Evolutionary conservation across 139 green algal genomes (phyloP), one percentile per base, ranked within the genome.

Genomic region (Pleodorina starrii): DNA sequence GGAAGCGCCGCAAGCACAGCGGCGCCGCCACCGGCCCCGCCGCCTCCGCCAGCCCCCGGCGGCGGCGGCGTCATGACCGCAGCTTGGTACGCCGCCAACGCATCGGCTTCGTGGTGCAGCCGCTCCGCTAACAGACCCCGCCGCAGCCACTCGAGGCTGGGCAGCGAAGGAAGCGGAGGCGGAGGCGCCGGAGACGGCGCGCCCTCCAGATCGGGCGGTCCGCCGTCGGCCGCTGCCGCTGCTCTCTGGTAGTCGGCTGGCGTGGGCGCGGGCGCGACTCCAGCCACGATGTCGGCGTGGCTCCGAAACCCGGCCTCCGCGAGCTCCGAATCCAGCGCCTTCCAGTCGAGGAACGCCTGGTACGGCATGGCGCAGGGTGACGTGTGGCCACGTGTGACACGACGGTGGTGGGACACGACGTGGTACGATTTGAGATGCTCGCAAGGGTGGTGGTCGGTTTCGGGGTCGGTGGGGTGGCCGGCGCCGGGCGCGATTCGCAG

Each of bases 41-140:
- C 9, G 7, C 27, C 27, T 2, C 3, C 42, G 54, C 6, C 38
- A 36, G 9, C 63, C 69, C 19, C n/a, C 44, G 32, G 29, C 29
- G 32, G 36, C 68, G 42, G 69, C 35, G 42, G 68, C 19, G 72
- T 86, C n/a, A 16, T 78, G 10, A 78, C 89, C 50, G 48, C 85
- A 32, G 54, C 87, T 57, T 90, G 78, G 88, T 94, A 95, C 7
- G 93, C 91, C 42, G 77, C 42, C 60, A 91, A 75, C 10, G 91
- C 93, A 48, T 93, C 87, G 10, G n/a, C 54, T 29, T 91, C 90
- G 73, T 95, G 93, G 42, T 90, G 90, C 38, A 95, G 90, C 23
- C 93, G 84, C 91, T 95, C 93, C 66, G 93, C 93, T 21, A 95
- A 84, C 68, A 91, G 85, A 10, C 90, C 93, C 0, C 93, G 87